Evolutionary conservation across 2,329 filamentous ascomycete genomes (phyloP), one percentile per base, ranked within the genome.

Genomic region (Trichoderma atrobrunneum): DNA sequence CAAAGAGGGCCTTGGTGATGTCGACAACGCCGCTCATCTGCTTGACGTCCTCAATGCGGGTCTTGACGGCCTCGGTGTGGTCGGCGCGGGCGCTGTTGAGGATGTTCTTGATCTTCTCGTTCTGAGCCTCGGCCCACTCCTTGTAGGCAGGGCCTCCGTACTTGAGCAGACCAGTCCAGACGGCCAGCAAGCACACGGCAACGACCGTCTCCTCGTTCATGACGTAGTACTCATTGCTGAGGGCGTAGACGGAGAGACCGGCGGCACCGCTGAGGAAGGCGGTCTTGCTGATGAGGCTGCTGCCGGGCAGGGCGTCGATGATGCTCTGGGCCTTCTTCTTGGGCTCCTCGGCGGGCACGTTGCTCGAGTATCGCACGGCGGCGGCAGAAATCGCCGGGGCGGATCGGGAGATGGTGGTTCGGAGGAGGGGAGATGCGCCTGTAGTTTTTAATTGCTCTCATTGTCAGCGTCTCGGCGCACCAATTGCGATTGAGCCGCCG

Each of bases 151-250:
- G 96, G 71, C 95, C 96, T 80, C 93, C 94, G 83, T 94, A 98
- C 86, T 97, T 96, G 87, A 93, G 95, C 79, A 97, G 89, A 75
- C 91, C 94, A 81, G 88, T 92, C 92, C 97, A 99, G 82, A 98
- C 93, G 82, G 92, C 94, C 81, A 98, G 87, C 80, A 99, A 88
- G 84, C 93, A 96, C 86, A 99, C 90, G 77, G 93, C 93, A 81
- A 97, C 93, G 82, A 99, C 93, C 75, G 95, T 93, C 88, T 99
- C 96, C 89, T 99, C 96, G 87, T 99, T 99, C 86, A 99, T 89
- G 83, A 99, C 94, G 86, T 98, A 98, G 88, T 98, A 94, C 90
- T 99, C 96, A 87, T 97, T 99, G 91, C 93, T 97, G 86, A 99
- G 94, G 81, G 94, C 96, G 82, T 96, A 97, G 84, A 97, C 89